Conservation (phyloP, 805 yeast species). For the Starmerella powellii region DNA sequence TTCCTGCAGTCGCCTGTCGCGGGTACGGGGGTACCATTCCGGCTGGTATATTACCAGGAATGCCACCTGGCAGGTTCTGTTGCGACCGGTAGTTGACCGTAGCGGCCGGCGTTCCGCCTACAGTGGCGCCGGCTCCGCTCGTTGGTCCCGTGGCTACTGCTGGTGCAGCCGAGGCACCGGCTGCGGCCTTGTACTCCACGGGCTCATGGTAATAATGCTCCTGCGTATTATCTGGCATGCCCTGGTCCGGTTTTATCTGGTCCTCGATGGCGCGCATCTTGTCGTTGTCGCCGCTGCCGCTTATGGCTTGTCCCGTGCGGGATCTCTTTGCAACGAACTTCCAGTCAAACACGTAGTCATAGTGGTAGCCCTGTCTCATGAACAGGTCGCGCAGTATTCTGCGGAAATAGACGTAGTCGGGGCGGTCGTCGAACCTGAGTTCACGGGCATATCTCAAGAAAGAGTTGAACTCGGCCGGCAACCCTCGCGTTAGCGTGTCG, state of each 20-base stretch:
- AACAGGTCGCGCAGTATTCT: conserved; percentile 81
- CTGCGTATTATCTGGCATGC: conserved; percentile 9
- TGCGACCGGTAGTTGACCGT: no score
- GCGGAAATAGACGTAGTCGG: conserved; percentile 82
- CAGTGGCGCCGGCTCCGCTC: no score
- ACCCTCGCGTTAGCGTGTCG: conserved; percentile 75
- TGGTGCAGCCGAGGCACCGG: no score
- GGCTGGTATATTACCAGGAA: no score
- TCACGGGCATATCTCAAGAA: conserved; percentile 83
- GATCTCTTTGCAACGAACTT: conserved; percentile 27
- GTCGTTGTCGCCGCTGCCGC: conserved; percentile 2
- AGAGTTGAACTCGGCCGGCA: conserved; percentile 80
- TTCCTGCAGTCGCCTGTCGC: not conserved
- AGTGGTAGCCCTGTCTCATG: conserved; percentile 74
- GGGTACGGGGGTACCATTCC: not conserved
- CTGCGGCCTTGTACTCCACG: not conserved
- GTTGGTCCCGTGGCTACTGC: no score
- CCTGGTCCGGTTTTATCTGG: conserved; percentile 5
- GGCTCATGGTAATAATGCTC: conserved; percentile 16
- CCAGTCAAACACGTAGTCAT: conserved; percentile 96
- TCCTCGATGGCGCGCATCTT: conserved; percentile 3
- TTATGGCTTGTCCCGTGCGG: conserved; percentile 1
- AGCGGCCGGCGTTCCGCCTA: no score
- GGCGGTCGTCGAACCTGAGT: conserved; percentile 88
- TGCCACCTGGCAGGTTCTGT: no score